Percentiles rank a stretch among this genome's conserved stretches.
phyloP scores from a whole-genome alignment of 2,329 filamentous ascomycete genomes.

The Hymenoscyphus albidus region DNA sequence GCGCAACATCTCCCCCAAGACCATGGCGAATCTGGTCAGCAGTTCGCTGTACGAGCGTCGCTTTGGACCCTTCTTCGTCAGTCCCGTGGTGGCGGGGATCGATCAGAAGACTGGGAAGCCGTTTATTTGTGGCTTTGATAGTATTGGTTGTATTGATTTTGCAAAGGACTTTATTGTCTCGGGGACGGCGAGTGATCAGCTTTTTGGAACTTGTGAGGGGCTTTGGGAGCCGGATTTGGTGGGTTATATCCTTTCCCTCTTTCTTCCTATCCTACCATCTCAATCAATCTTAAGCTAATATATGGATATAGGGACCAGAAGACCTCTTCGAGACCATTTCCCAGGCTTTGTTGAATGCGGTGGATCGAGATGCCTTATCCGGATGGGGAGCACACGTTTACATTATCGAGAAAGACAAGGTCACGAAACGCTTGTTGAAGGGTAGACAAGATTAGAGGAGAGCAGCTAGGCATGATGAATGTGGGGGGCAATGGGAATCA shows the following conservation, averaged over 20 bases:
- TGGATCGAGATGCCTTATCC: constrained; percentile 93
- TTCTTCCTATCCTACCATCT: not conserved
- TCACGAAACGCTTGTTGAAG: constrained; percentile 97
- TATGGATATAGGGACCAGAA: constrained; percentile 64
- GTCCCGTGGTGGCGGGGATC: constrained; percentile 88
- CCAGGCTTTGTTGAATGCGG: constrained; percentile 89
- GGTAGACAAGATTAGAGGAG: constrained; percentile 79
- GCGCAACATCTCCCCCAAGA: constrained; percentile 89
- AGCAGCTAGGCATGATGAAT: not conserved
- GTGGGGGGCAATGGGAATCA: constrained; percentile 9
- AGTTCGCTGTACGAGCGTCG: constrained; percentile 89
- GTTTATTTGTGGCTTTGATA: constrained; percentile 98
- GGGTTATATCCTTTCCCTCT: constrained; percentile 29
- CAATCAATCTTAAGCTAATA: not conserved
- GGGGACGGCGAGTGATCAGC: constrained; percentile 92
- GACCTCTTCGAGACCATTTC: constrained; percentile 98
- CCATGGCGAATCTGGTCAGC: constrained; percentile 93
- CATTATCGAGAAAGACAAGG: constrained; percentile 99
- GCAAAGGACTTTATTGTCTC: constrained; percentile 99
- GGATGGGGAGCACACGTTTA: constrained; percentile 99
- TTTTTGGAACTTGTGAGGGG: constrained; percentile 98
- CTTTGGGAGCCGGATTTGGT: constrained; percentile 98
- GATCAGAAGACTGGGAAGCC: constrained; percentile 91
- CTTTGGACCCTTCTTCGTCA: constrained; percentile 96
- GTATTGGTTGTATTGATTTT: constrained; percentile 98